Base-by-base conservation (phyloP, 1,284 basidiomycete species). In the Apiotrichum siamense region DNA sequence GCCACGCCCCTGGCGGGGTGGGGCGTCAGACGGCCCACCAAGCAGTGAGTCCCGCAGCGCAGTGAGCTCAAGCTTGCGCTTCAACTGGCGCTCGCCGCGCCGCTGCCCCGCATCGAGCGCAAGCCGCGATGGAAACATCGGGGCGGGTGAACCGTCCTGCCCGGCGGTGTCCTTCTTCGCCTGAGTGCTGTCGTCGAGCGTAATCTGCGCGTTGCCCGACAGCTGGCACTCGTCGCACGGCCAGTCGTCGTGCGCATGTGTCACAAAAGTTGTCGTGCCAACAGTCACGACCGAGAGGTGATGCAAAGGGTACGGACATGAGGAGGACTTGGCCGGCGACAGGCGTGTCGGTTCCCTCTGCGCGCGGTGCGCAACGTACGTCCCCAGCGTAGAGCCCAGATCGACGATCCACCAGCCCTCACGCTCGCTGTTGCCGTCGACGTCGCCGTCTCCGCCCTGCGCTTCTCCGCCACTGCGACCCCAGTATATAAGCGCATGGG, bases 321-420 rank as follows among this genome's bases (percentile, higher is more conserved):
- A 72, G 1, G 67, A 52, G 23, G 51, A 49, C 49, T 72, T 70
- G 0, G 70, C 29, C 46, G 62, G 59, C 15, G 67, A 49, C 17
- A 57, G 52, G 24, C 55, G 52, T n/a, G 42, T 49, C 10, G 55
- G 43, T 11, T 51, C 52, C 17, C 13, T 31, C 38, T 50, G 46
- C 20, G 52, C 55, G 9, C 54, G 57, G 21, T 50, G 51, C 6
- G 57, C 54, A 29, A 74, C 44, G 54, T 67, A 70, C 2, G 73
- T 73, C 1, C 73, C 73, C 35, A 72, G 70, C 17, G 71, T 73
- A 2, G 69, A 72, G 12, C 72, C 72, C 2, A 69, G 60, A 58
- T 74, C 72, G 13, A 71, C 67, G 15, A 72, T 53, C 59, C 62
- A 68, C 66, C 67, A 74, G 7, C 59, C 62, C 17, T 35, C 44